phyloP scores from a whole-genome alignment of 495 filamentous ascomycete genomes.

The Lepidopterella palustris region DNA sequence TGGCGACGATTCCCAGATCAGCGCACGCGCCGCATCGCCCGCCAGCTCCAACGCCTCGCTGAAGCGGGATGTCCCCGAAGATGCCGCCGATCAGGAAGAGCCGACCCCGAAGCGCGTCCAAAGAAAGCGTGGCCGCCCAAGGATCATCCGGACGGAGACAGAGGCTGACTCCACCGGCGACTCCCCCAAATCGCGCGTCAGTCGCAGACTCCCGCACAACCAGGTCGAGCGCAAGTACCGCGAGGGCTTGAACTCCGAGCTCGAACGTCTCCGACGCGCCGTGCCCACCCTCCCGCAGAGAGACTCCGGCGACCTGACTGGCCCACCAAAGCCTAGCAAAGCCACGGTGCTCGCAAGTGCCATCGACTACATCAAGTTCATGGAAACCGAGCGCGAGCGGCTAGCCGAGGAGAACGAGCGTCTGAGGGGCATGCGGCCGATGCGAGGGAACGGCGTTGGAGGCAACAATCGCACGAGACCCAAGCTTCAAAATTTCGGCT shows the following conservation, averaged over 20 bases:
- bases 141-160: slow-evolving; percentile 5
- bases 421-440: slow-evolving; percentile 4
- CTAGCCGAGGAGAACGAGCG: slow-evolving; percentile 18
- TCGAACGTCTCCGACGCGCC: slow-evolving; percentile 24
- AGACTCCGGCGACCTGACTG: slow-evolving; percentile 12
- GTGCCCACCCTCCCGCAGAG: slow-evolving; percentile 27
- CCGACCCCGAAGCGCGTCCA: slow-evolving; percentile 8
- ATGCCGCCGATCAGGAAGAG: not conserved
- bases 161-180: slow-evolving; percentile 2
- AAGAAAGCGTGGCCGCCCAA: slow-evolving; percentile 18
- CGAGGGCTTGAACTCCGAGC: slow-evolving; percentile 27
- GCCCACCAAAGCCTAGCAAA: slow-evolving; percentile 27
- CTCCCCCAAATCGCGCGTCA: not conserved
- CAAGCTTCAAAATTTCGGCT: not conserved
- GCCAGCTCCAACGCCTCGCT: not conserved
- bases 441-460: not conserved
- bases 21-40: not conserved
- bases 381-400: slow-evolving; percentile 20
- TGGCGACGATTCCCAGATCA: slow-evolving; percentile 8
- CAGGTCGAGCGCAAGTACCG: slow-evolving; percentile 33
- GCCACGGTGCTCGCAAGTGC: slow-evolving; percentile 26
- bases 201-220: slow-evolving; percentile 27
- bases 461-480: not conserved
- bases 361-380: slow-evolving; percentile 27
- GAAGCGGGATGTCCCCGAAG: slow-evolving; percentile 14